Evolutionary conservation across 805 yeast species (phyloP).

Genomic region (Nakazawaea peltata): DNA sequence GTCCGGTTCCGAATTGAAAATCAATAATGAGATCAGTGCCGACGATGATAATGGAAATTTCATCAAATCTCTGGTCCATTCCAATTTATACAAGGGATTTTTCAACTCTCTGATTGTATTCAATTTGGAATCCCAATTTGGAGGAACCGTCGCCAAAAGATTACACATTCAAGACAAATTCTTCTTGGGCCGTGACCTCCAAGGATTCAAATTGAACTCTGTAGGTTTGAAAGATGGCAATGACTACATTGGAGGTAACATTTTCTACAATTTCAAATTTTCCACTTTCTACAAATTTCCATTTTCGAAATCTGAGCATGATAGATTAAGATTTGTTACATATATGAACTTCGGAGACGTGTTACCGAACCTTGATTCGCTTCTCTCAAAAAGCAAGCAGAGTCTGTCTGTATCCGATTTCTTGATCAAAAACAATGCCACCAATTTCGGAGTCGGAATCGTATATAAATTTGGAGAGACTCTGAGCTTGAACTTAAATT

Average conservation of each 20-base stretch:
- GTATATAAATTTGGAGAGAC: slow-evolving; percentile 48
- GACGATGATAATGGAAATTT: slow-evolving; percentile 19
- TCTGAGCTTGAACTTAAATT: slow-evolving; percentile 61
- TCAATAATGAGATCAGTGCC: slow-evolving; percentile 31
- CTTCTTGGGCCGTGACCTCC: slow-evolving; percentile 66
- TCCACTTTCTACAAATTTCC: slow-evolving; percentile 60
- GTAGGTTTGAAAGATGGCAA: slow-evolving; percentile 51
- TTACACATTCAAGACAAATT: slow-evolving; percentile 74
- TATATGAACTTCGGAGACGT: slow-evolving; percentile 63
- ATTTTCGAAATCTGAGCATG: slow-evolving; percentile 23
- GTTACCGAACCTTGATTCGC: slow-evolving; percentile 17
- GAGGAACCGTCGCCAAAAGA: slow-evolving; percentile 38
- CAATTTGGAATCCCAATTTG: slow-evolving; percentile 42
- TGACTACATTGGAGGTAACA: slow-evolving; percentile 63
- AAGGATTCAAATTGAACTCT: slow-evolving; percentile 62
- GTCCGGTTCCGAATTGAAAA: slow-evolving; percentile 31
- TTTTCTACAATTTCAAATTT: slow-evolving; percentile 46
- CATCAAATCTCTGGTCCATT: slow-evolving; percentile 26
- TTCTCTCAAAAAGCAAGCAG: slow-evolving; percentile 9
- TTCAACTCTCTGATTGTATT: slow-evolving; percentile 39
- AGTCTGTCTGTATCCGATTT: slow-evolving; percentile 12
- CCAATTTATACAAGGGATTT: slow-evolving; percentile 28
- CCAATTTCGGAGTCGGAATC: slow-evolving; percentile 46
- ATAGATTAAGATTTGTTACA: slow-evolving; percentile 52
- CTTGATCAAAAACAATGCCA: slow-evolving; percentile 26